Percentiles rank a stretch among this genome's conserved stretches.
These are phyloP conservation scores for Actinomortierella ambigua DNA, from an alignment of 371 early-diverging fungal genomes.

Conservation along the genomic window DNA sequence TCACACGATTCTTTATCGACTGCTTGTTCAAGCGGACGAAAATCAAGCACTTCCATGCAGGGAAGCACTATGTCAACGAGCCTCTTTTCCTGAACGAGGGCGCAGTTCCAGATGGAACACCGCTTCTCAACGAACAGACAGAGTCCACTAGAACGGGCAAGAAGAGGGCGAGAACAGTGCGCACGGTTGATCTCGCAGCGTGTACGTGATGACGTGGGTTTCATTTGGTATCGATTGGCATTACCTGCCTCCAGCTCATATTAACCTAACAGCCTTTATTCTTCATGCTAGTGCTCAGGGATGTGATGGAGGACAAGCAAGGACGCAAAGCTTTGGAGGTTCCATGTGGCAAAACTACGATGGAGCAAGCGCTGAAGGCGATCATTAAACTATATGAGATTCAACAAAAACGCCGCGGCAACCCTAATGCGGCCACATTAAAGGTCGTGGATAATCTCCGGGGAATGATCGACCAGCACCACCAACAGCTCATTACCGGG, in stretches of 20 bases:
- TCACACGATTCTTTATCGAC: neutral
- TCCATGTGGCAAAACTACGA: neutral
- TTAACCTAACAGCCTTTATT: too few species aligned
- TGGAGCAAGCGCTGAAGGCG: slow-evolving; percentile 1
- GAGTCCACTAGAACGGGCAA: neutral
- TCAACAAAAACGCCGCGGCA: neutral
- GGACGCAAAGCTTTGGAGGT: slow-evolving; percentile 1
- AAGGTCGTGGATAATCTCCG: neutral
- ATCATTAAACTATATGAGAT: neutral
- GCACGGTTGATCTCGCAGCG: neutral
- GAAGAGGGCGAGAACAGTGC: neutral
- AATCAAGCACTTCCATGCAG: neutral
- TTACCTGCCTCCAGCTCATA: too few species aligned
- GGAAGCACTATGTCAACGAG: neutral
- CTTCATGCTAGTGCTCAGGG: neutral
- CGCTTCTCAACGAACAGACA: neutral
- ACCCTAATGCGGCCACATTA: neutral
- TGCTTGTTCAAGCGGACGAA: slow-evolving; percentile 1
- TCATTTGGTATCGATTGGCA: too few species aligned
- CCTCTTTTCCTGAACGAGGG: neutral
- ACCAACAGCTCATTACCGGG: neutral
- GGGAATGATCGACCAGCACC: neutral
- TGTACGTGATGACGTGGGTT: too few species aligned
- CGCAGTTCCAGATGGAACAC: neutral
- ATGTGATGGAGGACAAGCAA: neutral